phyloP scores from a whole-genome alignment of 2,329 filamentous ascomycete species.

The Verticillium tricorpus region DNA sequence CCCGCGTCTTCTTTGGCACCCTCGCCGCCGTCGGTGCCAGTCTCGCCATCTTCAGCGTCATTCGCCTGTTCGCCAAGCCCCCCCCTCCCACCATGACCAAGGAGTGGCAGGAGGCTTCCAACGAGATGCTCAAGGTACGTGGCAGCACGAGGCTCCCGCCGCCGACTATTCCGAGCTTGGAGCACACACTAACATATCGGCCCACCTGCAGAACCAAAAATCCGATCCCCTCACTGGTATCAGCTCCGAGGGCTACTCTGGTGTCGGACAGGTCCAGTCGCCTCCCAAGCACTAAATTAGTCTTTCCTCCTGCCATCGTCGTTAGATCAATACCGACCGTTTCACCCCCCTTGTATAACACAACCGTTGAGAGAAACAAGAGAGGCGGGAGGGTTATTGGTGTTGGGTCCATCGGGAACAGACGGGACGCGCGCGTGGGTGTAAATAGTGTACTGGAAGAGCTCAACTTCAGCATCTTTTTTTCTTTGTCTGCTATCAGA shows the following conservation, averaged over 20 bases:
- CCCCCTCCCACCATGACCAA: conserved; percentile 85
- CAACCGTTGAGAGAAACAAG: conserved; percentile 19
- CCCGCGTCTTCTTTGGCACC: conserved; percentile 73
- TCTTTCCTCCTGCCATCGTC: conserved; percentile 11
- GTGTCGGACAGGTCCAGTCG: conserved; percentile 75
- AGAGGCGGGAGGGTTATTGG: conserved; percentile 20
- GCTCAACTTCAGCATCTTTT: conserved; percentile 28
- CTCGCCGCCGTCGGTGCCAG: conserved; percentile 62
- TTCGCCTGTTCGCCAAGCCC: conserved; percentile 68
- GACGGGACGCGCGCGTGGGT: conserved; percentile 21
- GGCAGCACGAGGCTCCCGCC: background rate
- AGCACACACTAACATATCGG: conserved; percentile 1
- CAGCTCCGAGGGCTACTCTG: conserved; percentile 71
- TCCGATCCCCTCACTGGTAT: conserved; percentile 84
- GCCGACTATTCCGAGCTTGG: background rate
- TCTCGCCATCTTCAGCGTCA: conserved; percentile 64
- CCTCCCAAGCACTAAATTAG: conserved; percentile 45
- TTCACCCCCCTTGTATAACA: conserved; percentile 28
- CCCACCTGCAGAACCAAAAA: conserved; percentile 62
- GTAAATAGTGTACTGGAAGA: conserved; percentile 41
- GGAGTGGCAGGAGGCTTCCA: conserved; percentile 93
- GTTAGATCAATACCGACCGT: conserved; percentile 13
- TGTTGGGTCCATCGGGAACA: conserved; percentile 23
- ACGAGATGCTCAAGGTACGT: conserved; percentile 89
- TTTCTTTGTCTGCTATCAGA: conserved; percentile 8